These are phyloP conservation scores for Vigna mungo DNA, from an alignment of 306 rosid genomes.

Conservation along the genomic window DNA sequence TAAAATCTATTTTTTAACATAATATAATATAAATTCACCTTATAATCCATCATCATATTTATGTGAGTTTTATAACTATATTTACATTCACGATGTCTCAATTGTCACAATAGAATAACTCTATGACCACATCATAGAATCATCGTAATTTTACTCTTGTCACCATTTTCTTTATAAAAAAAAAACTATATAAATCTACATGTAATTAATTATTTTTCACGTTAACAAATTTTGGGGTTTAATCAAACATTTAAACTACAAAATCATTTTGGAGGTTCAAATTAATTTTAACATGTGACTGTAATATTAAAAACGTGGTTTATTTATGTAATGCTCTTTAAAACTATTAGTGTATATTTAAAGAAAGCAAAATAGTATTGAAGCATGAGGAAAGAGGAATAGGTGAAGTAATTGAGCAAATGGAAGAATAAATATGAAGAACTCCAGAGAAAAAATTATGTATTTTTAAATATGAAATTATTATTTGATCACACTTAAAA, in stretches of 20 bases:
- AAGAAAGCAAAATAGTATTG: not conserved
- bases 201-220: not conserved
- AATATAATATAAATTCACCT: too few relatives aligned
- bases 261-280: not conserved
- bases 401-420: not conserved
- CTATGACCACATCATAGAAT: too few relatives aligned
- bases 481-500: not conserved
- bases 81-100: too few relatives aligned
- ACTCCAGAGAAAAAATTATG: not conserved
- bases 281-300: not conserved
- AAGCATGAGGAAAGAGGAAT: not conserved
- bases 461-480: not conserved
- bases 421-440: not conserved
- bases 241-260: not conserved
- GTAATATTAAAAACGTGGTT: not conserved
- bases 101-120: too few relatives aligned
- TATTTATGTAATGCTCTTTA: not conserved
- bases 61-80: too few relatives aligned
- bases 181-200: not conserved
- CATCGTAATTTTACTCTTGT: too few relatives aligned
- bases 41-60: too few relatives aligned
- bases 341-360: not conserved
- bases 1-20: too few relatives aligned
- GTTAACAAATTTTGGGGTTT: not conserved
- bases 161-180: too few relatives aligned